These are phyloP conservation scores for Carallia brachiata DNA, from an alignment of 345 rosid species.

Conservation along the genomic window DNA sequence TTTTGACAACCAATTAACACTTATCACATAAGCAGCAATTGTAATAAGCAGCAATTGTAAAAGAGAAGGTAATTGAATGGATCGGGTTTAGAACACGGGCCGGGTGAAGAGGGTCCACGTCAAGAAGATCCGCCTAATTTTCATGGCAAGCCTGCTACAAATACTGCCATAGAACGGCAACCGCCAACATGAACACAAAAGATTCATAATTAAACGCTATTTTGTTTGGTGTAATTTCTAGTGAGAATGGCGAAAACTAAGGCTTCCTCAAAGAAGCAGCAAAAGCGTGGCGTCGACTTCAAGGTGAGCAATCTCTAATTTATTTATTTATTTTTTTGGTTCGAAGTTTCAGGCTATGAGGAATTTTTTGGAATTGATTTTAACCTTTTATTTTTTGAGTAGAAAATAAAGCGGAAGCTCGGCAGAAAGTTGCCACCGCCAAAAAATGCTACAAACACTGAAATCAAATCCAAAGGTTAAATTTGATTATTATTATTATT, in stretches of 20 bases:
- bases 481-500: not conserved
- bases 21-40: too few relatives aligned
- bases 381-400: constrained; percentile 10
- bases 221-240: not conserved
- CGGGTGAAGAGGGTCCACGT: too few relatives aligned
- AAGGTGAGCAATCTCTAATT: constrained; percentile 35
- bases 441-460: constrained; percentile 81
- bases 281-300: constrained; percentile 78
- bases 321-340: not conserved
- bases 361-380: not conserved
- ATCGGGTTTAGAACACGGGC: too few relatives aligned
- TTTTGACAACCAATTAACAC: too few relatives aligned
- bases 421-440: constrained; percentile 88
- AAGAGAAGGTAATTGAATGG: too few relatives aligned
- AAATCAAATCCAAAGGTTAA: constrained; percentile 79
- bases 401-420: constrained; percentile 92
- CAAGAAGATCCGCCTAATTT: too few relatives aligned
- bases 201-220: too few relatives aligned
- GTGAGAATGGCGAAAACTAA: constrained; percentile 56
- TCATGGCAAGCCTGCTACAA: too few relatives aligned
- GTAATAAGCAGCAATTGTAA: too few relatives aligned
- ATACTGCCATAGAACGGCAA: too few relatives aligned
- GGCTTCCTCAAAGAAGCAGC: constrained; percentile 73
- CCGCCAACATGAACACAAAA: not conserved
- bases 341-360: not conserved